Evolutionary conservation across 768 basidiomycete genomes (phyloP).

Genomic region (Suillus spraguei): DNA sequence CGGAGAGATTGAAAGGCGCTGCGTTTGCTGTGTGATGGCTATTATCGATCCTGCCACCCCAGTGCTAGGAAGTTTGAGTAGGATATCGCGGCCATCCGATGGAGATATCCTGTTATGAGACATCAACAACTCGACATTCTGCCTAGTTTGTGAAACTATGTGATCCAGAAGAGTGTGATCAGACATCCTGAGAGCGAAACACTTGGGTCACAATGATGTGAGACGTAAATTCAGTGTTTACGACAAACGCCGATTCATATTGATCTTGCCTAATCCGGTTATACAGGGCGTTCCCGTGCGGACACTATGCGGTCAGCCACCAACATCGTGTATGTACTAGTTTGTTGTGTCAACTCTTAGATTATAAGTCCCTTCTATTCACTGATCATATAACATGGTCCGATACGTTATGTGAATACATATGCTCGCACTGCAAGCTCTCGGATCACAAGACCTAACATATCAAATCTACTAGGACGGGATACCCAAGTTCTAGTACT

Average conservation of each 20-base stretch:
- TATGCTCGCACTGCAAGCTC: background rate
- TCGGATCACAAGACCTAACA: background rate
- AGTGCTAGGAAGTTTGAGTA: conserved; percentile 37
- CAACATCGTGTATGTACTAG: background rate
- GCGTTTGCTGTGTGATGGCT: conserved; percentile 25
- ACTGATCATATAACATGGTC: background rate
- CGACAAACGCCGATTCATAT: background rate
- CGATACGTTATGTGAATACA: conserved; percentile 1
- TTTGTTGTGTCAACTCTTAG: background rate
- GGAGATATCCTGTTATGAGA: conserved; percentile 43
- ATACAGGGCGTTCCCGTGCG: background rate
- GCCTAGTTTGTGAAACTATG: conserved; percentile 47
- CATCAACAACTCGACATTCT: conserved; percentile 50
- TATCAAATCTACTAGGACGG: background rate
- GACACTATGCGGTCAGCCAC: background rate
- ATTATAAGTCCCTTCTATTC: background rate
- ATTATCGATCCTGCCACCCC: conserved; percentile 19
- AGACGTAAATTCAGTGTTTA: background rate
- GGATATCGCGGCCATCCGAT: conserved; percentile 42
- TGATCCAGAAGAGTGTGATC: conserved; percentile 33
- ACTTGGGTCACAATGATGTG: background rate
- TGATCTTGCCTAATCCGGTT: background rate
- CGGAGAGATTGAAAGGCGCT: conserved; percentile 29
- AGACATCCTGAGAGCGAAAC: conserved; percentile 20
- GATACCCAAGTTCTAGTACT: background rate